Evolutionary conservation across 495 filamentous ascomycete genomes (phyloP), one percentile per base, ranked within the genome.

Genomic region (Evansstolkia leycettana): DNA sequence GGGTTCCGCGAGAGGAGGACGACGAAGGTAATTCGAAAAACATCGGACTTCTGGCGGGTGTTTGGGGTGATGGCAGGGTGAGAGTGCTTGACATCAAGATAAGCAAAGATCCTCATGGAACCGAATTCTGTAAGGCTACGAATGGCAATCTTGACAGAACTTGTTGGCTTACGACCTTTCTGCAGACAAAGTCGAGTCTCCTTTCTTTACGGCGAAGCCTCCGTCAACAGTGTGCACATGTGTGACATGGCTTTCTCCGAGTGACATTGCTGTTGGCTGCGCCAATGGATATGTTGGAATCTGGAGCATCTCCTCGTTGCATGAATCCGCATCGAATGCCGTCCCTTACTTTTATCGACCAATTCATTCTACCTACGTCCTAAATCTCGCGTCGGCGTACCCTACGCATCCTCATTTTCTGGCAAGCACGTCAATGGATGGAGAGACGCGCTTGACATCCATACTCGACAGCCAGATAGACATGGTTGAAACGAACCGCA

Each of bases 31-130:
- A 31, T 13, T 27, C 36, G 11, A 53, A 54, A 31, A 52, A 39
- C 18, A 50, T 82, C 10, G 80, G 79, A 1, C 55, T 82, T 10
- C 61, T 84, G 4, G 79, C 74, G 2, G 69, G 64, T 8, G 52
- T 83, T 0, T 80, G 69, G 60, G 61, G 60, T 1, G 80, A 84
- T 48, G 80, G 80, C 3, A 58, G 51, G n/a, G 51, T 74, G 5
- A 57, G 76, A 38, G 62, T 84, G 0, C 44, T 84, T 28, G 67
- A 76, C 38, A 54, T 82, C 25, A 58, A 58, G 18, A 13, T 65
- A 23, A 52, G 46, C 18, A 42, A 48, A 12, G 50, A 45, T 6
- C 41, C 55, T 11, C 45, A 50, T 20, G 46, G 48, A 30, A 47
- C 55, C 17, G 52, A 55, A 42, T 69, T 62, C 41, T 39, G 64